phyloP scores from a whole-genome alignment of 2,329 filamentous ascomycete species.

The Neonectria magnoliae region DNA sequence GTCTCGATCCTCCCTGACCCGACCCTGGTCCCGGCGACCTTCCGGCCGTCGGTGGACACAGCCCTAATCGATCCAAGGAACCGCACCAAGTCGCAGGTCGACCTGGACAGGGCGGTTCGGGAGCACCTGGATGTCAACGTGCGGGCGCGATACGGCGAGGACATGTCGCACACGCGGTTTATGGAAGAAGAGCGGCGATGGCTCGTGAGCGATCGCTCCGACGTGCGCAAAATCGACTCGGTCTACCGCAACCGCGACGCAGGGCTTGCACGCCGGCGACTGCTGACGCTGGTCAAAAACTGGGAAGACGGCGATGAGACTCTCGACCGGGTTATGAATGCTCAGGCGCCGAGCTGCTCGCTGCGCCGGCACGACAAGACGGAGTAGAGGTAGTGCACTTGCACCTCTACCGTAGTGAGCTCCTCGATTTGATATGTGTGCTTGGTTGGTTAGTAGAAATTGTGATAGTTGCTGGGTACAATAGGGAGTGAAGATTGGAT shows the following conservation, averaged over 20 bases:
- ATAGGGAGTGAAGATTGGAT: neutral
- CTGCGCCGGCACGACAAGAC: conserved; percentile 28
- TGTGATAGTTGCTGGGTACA: neutral
- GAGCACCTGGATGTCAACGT: conserved; percentile 47
- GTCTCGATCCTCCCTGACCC: conserved; percentile 49
- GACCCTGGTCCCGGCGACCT: conserved; percentile 32
- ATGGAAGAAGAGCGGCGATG: conserved; percentile 51
- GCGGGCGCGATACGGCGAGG: conserved; percentile 44
- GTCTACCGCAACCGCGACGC: conserved; percentile 56
- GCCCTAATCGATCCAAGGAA: conserved; percentile 38
- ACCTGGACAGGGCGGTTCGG: conserved; percentile 43
- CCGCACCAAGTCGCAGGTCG: conserved; percentile 39
- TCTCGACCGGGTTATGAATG: conserved; percentile 49
- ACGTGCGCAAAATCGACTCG: conserved; percentile 55
- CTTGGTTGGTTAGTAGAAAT: neutral
- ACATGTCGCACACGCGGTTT: conserved; percentile 45
- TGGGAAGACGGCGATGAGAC: conserved; percentile 55
- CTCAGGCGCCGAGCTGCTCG: conserved; percentile 43
- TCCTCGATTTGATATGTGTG: neutral
- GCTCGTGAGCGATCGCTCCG: conserved; percentile 51
- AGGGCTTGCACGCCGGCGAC: conserved; percentile 47
- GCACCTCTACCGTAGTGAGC: neutral
- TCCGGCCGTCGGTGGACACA: conserved; percentile 44
- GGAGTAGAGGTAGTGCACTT: neutral
- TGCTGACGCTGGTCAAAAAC: conserved; percentile 50